Percentiles rank a stretch among this genome's conserved stretches.
These are phyloP conservation scores for Tuber indicum DNA, from an alignment of 495 filamentous ascomycete genomes.

Conservation along the genomic window DNA sequence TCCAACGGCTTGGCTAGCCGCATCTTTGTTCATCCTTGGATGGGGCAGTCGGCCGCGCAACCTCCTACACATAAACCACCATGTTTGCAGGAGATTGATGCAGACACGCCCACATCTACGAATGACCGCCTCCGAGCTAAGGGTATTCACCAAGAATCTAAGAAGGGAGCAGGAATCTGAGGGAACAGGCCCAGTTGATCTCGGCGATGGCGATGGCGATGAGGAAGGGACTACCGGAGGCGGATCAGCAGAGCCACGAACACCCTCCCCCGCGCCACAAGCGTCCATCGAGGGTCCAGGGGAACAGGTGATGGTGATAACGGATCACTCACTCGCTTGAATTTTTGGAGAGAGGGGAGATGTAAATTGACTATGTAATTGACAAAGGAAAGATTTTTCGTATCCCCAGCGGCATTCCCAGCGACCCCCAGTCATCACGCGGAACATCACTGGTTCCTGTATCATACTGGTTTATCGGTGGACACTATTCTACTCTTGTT, in stretches of 20 bases:
- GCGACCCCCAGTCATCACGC: too few species aligned
- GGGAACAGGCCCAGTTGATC: background rate
- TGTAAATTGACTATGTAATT: too few species aligned
- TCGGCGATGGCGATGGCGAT: background rate
- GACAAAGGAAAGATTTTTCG: too few species aligned
- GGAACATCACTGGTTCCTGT: too few species aligned
- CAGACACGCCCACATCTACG: constrained; percentile 12
- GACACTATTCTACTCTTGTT: too few species aligned
- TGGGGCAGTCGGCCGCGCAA: constrained; percentile 13
- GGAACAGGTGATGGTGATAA: too few species aligned
- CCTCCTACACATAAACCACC: background rate
- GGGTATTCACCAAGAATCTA: constrained; percentile 3
- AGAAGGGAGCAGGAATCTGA: background rate
- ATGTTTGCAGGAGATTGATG: constrained; percentile 9
- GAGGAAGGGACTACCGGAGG: background rate
- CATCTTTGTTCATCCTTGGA: background rate
- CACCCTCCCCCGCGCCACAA: constrained; percentile 1
- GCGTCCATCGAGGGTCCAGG: background rate
- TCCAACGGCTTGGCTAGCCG: background rate
- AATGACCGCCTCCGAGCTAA: constrained; percentile 12
- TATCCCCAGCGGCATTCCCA: too few species aligned
- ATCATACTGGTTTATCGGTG: too few species aligned
- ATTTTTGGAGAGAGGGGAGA: too few species aligned
- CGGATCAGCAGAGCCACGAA: background rate
- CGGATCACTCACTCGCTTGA: too few species aligned